Percentiles rank a stretch among this genome's conserved stretches.
phyloP scores from a whole-genome alignment of 2,329 filamentous ascomycete species.

The Bipolaris bicolor region DNA sequence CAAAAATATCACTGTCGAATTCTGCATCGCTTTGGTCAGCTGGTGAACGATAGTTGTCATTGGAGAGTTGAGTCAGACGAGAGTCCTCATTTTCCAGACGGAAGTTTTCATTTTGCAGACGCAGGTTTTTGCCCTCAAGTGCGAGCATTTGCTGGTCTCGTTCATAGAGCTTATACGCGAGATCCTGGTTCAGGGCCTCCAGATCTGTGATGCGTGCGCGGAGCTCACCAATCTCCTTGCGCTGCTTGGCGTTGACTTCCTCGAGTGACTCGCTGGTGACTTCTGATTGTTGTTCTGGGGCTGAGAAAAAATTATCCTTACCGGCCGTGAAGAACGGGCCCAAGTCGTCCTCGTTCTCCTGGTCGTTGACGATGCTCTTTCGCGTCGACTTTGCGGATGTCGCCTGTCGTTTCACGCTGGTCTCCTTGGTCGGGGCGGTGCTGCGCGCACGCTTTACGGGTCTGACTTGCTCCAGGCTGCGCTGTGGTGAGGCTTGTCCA shows the following conservation, averaged over 20 bases:
- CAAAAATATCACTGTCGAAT: constrained; percentile 25
- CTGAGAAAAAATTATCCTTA: constrained; percentile 19
- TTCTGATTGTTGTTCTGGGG: neutral
- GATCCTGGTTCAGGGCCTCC: constrained; percentile 11
- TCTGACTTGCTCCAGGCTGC: constrained; percentile 19
- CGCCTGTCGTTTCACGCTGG: constrained; percentile 16
- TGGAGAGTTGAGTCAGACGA: constrained; percentile 1
- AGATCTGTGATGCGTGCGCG: constrained; percentile 8
- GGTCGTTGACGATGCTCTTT: constrained; percentile 14
- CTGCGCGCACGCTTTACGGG: constrained; percentile 19
- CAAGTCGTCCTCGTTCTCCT: constrained; percentile 20
- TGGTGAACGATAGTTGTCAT: constrained; percentile 4
- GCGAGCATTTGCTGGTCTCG: constrained; percentile 8
- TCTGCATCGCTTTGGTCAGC: constrained; percentile 25
- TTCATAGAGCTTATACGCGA: constrained; percentile 6
- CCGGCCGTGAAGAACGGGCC: constrained; percentile 31
- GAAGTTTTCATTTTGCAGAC: neutral
- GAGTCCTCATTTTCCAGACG: neutral
- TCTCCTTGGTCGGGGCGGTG: constrained; percentile 6
- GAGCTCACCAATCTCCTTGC: constrained; percentile 19
- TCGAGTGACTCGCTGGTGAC: neutral
- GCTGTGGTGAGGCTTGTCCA: constrained; percentile 24
- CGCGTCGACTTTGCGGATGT: constrained; percentile 11
- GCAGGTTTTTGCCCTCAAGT: constrained; percentile 8
- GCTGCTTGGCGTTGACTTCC: constrained; percentile 6